Evolutionary conservation across 1,284 basidiomycete species (phyloP), one percentile per base, ranked within the genome.

Genomic region (Cutaneotrichosporon cutaneum): DNA sequence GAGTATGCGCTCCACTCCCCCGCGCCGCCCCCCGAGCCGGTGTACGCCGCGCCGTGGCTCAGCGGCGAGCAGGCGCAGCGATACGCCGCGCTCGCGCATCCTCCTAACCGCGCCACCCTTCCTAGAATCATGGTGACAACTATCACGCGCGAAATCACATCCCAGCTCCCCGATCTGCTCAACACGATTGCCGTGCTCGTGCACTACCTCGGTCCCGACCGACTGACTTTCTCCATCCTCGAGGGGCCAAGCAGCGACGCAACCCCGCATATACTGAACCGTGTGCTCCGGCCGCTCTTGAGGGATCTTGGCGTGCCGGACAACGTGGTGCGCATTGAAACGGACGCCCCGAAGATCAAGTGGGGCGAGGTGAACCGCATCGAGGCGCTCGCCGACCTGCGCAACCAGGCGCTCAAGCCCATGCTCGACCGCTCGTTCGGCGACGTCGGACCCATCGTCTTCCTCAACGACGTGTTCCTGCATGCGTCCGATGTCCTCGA

Each of bases 391-490:
- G 76, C 80, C 1, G 68, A 69, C 16, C 64, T 81, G 51, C 60
- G 80, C 16, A 80, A 80, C 58, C 56, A 71, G 39, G 79, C 78
- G 1, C 59, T 81, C 22, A 52, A 61, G 45, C 78, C 78, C 5
- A 55, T 80, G 14, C 52, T 59, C 21, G 57, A 58, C 13, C 18
- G 27, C 47, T 18, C 4, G 10, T 48, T 26, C 24, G 27, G 22
- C 33, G 63, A 71, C 32, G 71, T 71, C 3, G 65, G 61, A 4
- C 71, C 77, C 1, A 69, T 80, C 11, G 70, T 81, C 13, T 77
- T 75, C 63, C 76, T 80, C 65, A 80, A 81, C 61, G 79, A 81
- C 61, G 77, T 81, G 10, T 81, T 70, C 60, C 58, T 79, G 36
- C 69, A 70, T 16, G 75, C 77, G 9, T 63, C 61, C 26, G 75